Percentiles rank a stretch among this genome's conserved stretches.
Conservation (phyloP, 257 asterid genomes). For the Forsythia suspensa region DNA sequence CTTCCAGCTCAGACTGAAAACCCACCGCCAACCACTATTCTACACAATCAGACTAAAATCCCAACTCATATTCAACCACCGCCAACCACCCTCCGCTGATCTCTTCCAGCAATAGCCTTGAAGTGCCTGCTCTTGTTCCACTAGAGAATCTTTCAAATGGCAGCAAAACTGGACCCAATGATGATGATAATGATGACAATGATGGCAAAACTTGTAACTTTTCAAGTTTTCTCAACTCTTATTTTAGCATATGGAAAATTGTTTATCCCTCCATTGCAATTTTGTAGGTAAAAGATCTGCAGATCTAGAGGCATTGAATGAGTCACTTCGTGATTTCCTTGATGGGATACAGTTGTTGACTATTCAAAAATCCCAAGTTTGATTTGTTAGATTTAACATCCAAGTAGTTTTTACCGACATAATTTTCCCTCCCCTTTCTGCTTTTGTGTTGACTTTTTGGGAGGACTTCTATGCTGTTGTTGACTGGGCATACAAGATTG, state of each 20-base stretch:
- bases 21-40: too few relatives aligned
- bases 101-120: constrained; percentile 43
- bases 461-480: constrained; percentile 95
- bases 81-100: too few relatives aligned
- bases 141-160: constrained; percentile 46
- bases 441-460: constrained; percentile 35
- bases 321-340: constrained; percentile 83
- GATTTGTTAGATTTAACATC: constrained; percentile 12
- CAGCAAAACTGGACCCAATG: constrained; percentile 40
- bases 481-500: constrained; percentile 98
- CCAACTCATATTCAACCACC: too few relatives aligned
- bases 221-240: constrained; percentile 14
- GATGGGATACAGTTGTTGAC: constrained; percentile 86
- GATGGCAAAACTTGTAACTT: constrained; percentile 48
- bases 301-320: constrained; percentile 81
- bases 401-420: constrained; percentile 6
- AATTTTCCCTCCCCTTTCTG: constrained; percentile 5
- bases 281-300: constrained; percentile 51
- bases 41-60: too few relatives aligned
- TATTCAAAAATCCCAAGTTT: constrained; percentile 14
- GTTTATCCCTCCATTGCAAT: constrained; percentile 19
- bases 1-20: too few relatives aligned
- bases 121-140: constrained; percentile 21
- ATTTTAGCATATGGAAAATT: constrained; percentile 17
- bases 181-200: constrained; percentile 44